Percentiles rank a stretch among this genome's conserved stretches.
These are phyloP conservation scores for Opeltia flavorubescens DNA, from an alignment of 495 filamentous ascomycete species.

Conservation along the genomic window DNA sequence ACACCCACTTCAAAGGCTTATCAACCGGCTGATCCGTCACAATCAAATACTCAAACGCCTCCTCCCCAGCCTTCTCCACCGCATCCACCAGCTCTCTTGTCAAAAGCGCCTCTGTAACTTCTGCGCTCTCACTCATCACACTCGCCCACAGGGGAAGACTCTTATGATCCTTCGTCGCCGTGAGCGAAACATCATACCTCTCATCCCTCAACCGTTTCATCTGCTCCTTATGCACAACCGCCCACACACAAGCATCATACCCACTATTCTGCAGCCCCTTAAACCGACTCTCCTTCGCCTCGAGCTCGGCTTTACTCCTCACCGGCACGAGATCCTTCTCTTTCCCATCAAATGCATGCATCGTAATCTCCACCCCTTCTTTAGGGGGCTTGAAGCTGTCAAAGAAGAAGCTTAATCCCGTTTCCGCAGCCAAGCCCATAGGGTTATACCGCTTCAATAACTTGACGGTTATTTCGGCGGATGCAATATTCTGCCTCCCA, in stretches of 20 bases:
- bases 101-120: constrained; percentile 78
- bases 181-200: constrained; percentile 87
- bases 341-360: constrained; percentile 83
- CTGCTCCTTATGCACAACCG: constrained; percentile 82
- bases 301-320: constrained; percentile 30
- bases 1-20: constrained; percentile 67
- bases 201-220: constrained; percentile 87
- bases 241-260: constrained; percentile 89
- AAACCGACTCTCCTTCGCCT: constrained; percentile 33
- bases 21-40: constrained; percentile 83
- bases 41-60: constrained; percentile 75
- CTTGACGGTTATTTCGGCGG: constrained; percentile 68
- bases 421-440: constrained; percentile 53
- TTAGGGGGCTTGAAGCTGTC: constrained; percentile 52
- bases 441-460: constrained; percentile 88
- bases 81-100: constrained; percentile 75
- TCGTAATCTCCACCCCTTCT: constrained; percentile 58
- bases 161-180: constrained; percentile 75
- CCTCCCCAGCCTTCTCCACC: constrained; percentile 61
- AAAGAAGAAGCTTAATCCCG: constrained; percentile 57
- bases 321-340: constrained; percentile 63
- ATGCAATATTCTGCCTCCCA: constrained; percentile 85
- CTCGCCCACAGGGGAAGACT: constrained; percentile 88
- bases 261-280: constrained; percentile 50
- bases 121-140: constrained; percentile 91